These are phyloP conservation scores for Ramaria sp. DNA, from an alignment of 768 basidiomycete genomes.

Conservation along the genomic window DNA sequence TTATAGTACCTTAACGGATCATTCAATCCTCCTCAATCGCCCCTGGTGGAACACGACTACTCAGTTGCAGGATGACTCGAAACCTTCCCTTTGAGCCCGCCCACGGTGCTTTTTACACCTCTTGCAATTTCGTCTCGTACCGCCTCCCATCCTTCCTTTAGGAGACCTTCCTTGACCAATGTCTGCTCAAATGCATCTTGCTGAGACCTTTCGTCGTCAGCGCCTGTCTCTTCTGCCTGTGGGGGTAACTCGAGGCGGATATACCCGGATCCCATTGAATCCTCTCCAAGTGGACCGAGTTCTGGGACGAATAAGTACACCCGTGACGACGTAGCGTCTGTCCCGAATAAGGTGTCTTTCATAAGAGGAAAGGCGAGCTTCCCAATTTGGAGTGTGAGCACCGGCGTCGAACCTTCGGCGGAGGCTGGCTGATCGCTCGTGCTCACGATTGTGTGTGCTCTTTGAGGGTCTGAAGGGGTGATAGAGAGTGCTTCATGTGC, in stretches of 20 bases:
- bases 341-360: slow-evolving; percentile 1
- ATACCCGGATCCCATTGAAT: neutral
- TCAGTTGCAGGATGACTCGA: no score
- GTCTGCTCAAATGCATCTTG: slow-evolving; percentile 4
- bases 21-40: no score
- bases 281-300: neutral
- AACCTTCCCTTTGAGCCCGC: neutral
- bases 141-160: slow-evolving; percentile 5
- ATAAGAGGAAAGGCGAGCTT: slow-evolving; percentile 2
- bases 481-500: neutral
- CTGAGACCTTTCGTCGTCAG: neutral
- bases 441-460: neutral
- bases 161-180: neutral
- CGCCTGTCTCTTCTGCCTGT: neutral
- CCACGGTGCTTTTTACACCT: neutral
- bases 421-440: neutral
- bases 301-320: slow-evolving; percentile 3
- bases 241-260: neutral
- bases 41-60: no score
- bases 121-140: slow-evolving; percentile 1
- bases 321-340: neutral
- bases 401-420: neutral
- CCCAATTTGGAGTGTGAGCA: slow-evolving; percentile 5
- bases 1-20: no score
- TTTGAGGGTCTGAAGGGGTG: neutral